Evolutionary conservation across 805 yeast species (phyloP).

Genomic region (Crinitomyces ghanaensis): DNA sequence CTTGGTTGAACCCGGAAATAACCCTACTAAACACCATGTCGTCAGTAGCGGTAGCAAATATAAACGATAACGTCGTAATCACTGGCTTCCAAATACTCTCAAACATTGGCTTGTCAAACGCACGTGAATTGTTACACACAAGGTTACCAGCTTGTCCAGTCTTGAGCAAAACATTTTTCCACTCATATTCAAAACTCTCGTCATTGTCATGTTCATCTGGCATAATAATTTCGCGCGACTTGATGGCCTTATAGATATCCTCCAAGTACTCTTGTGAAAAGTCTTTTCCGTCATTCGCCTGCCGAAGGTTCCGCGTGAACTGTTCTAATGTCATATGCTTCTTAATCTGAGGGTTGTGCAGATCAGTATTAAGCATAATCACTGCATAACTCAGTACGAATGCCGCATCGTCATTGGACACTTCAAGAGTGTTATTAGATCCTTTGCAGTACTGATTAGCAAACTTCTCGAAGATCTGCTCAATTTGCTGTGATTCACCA

Average conservation of each 20-base stretch:
- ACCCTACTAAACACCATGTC: conserved; percentile 81
- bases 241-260: conserved; percentile 68
- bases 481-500: conserved; percentile 96
- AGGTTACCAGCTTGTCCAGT: conserved; percentile 16
- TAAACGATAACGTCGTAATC: conserved; percentile 60
- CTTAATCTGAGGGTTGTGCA: conserved; percentile 86
- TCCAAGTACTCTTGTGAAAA: conserved; percentile 80
- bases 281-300: conserved; percentile 60
- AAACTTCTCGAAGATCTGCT: conserved; percentile 77
- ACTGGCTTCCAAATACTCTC: conserved; percentile 50
- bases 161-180: conserved; percentile 27
- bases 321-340: conserved; percentile 82
- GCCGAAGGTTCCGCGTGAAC: conserved; percentile 68
- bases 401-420: conserved; percentile 76
- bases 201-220: conserved; percentile 95
- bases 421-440: conserved; percentile 34
- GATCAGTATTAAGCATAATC: conserved; percentile 88
- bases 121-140: conserved; percentile 2
- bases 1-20: conserved; percentile 78
- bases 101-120: conserved; percentile 63
- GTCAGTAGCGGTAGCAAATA: conserved; percentile 80
- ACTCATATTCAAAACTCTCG: conserved; percentile 77
- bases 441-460: conserved; percentile 68
- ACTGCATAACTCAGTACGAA: conserved; percentile 84
- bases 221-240: conserved; percentile 84